A percentile compares a stretch with the other conserved stretches of the same genome.
Evolutionary conservation across 164 flowering plant genomes (phyloP).

Genomic region (Santalum album): DNA sequence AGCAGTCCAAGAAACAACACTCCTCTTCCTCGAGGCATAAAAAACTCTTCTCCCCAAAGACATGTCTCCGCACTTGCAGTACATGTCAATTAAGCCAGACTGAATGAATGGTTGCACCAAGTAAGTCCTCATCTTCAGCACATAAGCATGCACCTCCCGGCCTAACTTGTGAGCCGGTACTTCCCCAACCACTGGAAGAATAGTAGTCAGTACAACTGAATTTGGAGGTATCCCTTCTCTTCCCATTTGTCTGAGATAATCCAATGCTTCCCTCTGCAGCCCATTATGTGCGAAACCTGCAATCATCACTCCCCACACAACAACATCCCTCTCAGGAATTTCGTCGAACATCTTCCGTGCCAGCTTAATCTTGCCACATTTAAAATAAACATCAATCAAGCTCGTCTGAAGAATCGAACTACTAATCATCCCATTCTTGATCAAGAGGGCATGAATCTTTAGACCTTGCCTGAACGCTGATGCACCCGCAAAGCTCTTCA

Average conservation of each 20-base stretch:
- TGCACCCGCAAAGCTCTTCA: slow-evolving; percentile 76
- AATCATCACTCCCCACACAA: slow-evolving; percentile 79
- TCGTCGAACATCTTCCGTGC: slow-evolving; percentile 66
- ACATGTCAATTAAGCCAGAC: slow-evolving; percentile 77
- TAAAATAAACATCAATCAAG: slow-evolving; percentile 82
- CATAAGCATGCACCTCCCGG: slow-evolving; percentile 66
- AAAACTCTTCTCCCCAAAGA: slow-evolving; percentile 59
- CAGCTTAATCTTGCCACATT: slow-evolving; percentile 66
- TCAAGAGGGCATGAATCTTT: slow-evolving; percentile 55
- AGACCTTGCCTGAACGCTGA: slow-evolving; percentile 48
- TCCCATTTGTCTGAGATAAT: slow-evolving; percentile 50
- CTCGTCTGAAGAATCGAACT: slow-evolving; percentile 44
- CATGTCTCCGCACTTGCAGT: slow-evolving; percentile 77
- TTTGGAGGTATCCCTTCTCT: slow-evolving; percentile 53
- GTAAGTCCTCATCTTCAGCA: slow-evolving; percentile 46
- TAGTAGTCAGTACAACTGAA: slow-evolving; percentile 52
- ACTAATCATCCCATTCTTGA: slow-evolving; percentile 58
- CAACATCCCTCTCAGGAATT: slow-evolving; percentile 53
- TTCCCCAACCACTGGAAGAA: slow-evolving; percentile 70
- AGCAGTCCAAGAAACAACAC: slow-evolving; percentile 82
- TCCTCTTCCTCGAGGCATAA: slow-evolving; percentile 48
- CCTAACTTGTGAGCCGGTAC: slow-evolving; percentile 41
- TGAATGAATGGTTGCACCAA: slow-evolving; percentile 47
- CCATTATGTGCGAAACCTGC: slow-evolving; percentile 81
- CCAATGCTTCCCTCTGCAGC: slow-evolving; percentile 50